phyloP scores from a whole-genome alignment of 257 asterid species.

The Jaltomata sinuosa region DNA sequence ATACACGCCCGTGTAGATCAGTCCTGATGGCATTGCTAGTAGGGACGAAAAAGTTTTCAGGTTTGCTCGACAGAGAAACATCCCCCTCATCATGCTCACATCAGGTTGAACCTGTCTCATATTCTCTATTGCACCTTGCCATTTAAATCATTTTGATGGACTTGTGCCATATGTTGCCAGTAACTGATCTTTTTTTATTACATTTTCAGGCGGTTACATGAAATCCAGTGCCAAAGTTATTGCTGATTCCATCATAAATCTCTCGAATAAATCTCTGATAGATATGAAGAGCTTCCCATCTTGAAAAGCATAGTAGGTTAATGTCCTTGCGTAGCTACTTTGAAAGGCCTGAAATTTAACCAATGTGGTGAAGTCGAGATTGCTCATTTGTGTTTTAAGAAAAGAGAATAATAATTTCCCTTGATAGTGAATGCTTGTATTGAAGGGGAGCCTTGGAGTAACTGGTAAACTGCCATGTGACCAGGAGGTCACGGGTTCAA shows the following conservation, averaged over 20 bases:
- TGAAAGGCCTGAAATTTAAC: not conserved
- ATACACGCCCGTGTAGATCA: slow-evolving; percentile 40
- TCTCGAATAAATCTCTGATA: slow-evolving; percentile 59
- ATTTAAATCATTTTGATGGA: not conserved
- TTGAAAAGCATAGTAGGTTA: not conserved
- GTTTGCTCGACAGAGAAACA: slow-evolving; percentile 57
- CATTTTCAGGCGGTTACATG: slow-evolving; percentile 83
- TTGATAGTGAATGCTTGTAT: not conserved
- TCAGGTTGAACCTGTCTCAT: slow-evolving; percentile 41
- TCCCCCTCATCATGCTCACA: slow-evolving; percentile 87
- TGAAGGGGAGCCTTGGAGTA: too few species aligned
- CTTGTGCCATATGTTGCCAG: not conserved
- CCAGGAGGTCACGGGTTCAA: too few species aligned
- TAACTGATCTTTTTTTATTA: not conserved
- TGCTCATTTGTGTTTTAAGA: not conserved
- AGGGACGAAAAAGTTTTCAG: slow-evolving; percentile 83
- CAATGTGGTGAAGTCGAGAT: not conserved
- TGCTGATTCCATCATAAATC: slow-evolving; percentile 74
- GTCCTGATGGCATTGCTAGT: slow-evolving; percentile 66
- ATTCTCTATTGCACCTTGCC: not conserved
- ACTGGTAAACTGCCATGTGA: too few species aligned
- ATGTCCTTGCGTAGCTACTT: not conserved
- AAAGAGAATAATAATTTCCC: not conserved
- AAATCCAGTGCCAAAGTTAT: slow-evolving; percentile 87
- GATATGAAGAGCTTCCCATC: slow-evolving; percentile 22